Base-by-base conservation (phyloP, 2,329 filamentous ascomycete species). In the Diaporthe sp. region DNA sequence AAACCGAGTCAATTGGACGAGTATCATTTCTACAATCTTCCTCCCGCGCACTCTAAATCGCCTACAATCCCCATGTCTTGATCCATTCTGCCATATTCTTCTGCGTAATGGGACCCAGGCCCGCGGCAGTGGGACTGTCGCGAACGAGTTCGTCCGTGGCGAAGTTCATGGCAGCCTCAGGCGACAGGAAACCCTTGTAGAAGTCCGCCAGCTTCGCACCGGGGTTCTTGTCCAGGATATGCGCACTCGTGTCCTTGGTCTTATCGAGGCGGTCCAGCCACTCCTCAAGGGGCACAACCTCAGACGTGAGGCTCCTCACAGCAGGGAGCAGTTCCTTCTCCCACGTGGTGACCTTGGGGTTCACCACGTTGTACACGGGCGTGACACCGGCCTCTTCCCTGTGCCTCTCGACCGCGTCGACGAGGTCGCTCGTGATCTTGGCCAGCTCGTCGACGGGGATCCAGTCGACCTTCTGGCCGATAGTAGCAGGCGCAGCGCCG, bases 391-490 rank as follows among this genome's bases (percentile, higher is more conserved):
- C 28, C 31, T 44, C 39, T 3, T 34, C 12, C 42, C 68, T 62
- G 25, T 67, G 51, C 51, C 39, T 31, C 42, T 75, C 74, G 22
- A 77, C 73, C 4, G 77, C 75, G 31, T 78, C 78, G 10, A 80
- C 67, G 12, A 82, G 77, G 49, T 82, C 80, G 28, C 76, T 72
- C 3, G 80, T 76, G 31, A 81, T 79, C 49, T 71, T 71, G 3
- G 78, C 78, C 13, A 82, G 77, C 67, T 76, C 76, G 37, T 82
- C 80, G 1, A 81, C 81, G 0, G 81, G 81, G 25, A 80, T 76
- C 80, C 80, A 82, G 51, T 82, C 79, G n/a, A 82, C 74, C 9
- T 76, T 71, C 25, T 75, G 73, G 1, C 80, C 80, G 22, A 82
- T 75, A 1, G 76, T 78, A 17, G 61, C 68, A 3, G 80, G 81